Conservation (phyloP, 768 basidiomycete species). For the Coprinopsis sp. region DNA sequence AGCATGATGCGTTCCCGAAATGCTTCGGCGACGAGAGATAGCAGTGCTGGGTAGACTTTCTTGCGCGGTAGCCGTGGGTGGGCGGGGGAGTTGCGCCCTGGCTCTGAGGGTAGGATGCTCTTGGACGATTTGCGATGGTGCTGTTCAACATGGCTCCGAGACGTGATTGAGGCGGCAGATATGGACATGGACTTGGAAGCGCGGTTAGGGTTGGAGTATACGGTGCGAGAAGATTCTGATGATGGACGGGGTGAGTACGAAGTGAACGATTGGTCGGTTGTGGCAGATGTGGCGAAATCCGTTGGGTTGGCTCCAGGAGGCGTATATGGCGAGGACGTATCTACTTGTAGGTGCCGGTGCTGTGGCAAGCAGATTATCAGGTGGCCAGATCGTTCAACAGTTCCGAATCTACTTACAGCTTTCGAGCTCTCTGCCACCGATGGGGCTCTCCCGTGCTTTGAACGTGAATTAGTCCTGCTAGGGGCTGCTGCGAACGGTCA, state of each 20-base stretch:
- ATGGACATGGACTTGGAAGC: constrained; percentile 64
- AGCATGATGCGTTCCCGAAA: constrained; percentile 80
- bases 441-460: constrained; percentile 26
- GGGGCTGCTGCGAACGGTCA: constrained; percentile 18
- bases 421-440: constrained; percentile 20
- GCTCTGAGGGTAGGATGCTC: constrained; percentile 26
- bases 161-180: constrained; percentile 53
- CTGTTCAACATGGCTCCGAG: constrained; percentile 43
- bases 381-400: not conserved
- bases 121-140: constrained; percentile 17
- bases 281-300: constrained; percentile 15
- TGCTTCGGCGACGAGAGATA: constrained; percentile 91
- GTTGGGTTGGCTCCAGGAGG: constrained; percentile 35
- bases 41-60: constrained; percentile 89
- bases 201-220: constrained; percentile 53
- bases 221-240: constrained; percentile 63
- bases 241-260: constrained; percentile 50
- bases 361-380: constrained; percentile 11
- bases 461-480: constrained; percentile 13
- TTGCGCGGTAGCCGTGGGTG: constrained; percentile 43
- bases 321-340: constrained; percentile 43
- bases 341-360: constrained; percentile 54
- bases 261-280: constrained; percentile 23
- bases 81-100: constrained; percentile 35
- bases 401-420: constrained; percentile 16